These are phyloP conservation scores for Trapa bicornis DNA, from an alignment of 345 rosid species.

Conservation along the genomic window DNA sequence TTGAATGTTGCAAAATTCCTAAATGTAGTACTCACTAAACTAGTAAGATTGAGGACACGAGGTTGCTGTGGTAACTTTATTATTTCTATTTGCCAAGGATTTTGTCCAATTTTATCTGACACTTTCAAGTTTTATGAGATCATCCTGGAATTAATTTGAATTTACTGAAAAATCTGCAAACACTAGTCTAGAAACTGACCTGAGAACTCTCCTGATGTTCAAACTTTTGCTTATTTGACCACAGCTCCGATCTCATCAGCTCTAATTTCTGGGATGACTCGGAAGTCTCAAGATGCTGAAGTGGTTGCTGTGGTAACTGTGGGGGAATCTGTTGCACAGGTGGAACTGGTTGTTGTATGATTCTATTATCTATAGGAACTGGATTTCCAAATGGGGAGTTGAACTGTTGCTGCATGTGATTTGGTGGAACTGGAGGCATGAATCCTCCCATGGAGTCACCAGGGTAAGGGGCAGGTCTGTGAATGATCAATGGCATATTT, in stretches of 20 bases:
- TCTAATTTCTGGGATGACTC: conserved; percentile 34
- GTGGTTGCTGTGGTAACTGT: conserved; percentile 22
- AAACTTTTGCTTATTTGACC: conserved; percentile 14
- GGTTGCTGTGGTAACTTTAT: neutral
- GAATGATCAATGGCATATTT: conserved; percentile 1
- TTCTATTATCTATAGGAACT: conserved; percentile 22
- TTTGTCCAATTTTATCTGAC: neutral
- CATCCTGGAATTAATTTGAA: neutral
- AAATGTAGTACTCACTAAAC: neutral
- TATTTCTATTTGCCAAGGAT: neutral
- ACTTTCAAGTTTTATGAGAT: neutral
- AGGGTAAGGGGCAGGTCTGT: conserved; percentile 32
- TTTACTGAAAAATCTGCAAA: neutral
- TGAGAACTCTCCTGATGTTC: conserved; percentile 31
- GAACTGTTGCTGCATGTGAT: conserved; percentile 32
- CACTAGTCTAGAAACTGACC: conserved; percentile 14
- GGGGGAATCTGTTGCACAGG: conserved; percentile 22
- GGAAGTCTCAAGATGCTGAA: conserved; percentile 21
- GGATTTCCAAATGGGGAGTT: conserved; percentile 23
- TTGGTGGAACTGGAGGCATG: conserved; percentile 31
- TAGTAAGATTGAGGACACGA: no score
- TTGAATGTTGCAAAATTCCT: no score
- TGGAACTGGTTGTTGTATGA: conserved; percentile 28
- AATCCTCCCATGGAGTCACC: conserved; percentile 26
- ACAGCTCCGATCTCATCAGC: conserved; percentile 26